These are phyloP conservation scores for Senna tora DNA, from an alignment of 306 rosid genomes.

Conservation along the genomic window DNA sequence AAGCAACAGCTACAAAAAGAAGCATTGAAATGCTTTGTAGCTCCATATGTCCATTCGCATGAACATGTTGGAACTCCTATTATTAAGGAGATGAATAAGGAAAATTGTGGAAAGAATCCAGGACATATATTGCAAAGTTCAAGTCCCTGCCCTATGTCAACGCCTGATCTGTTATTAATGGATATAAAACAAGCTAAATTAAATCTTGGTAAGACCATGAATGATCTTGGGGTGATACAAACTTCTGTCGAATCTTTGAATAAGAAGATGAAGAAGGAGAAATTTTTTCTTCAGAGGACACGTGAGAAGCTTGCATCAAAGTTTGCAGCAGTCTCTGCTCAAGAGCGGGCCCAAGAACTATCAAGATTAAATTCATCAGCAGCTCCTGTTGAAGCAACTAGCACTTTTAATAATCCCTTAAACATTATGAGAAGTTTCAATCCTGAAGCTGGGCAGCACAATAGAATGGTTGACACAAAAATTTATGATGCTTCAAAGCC, in stretches of 20 bases:
- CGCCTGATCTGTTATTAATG: slow-evolving; percentile 66
- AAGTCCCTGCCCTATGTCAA: slow-evolving; percentile 43
- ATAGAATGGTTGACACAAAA: slow-evolving; percentile 44
- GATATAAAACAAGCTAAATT: slow-evolving; percentile 82
- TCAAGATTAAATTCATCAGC: slow-evolving; percentile 37
- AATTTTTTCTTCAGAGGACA: slow-evolving; percentile 65
- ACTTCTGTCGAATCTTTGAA: slow-evolving; percentile 75
- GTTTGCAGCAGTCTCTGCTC: slow-evolving; percentile 67
- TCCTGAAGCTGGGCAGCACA: slow-evolving; percentile 35
- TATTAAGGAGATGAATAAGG: slow-evolving; percentile 52
- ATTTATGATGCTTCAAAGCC: slow-evolving; percentile 44
- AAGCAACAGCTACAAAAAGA: slow-evolving; percentile 81
- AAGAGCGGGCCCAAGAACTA: slow-evolving; percentile 49
- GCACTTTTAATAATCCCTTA: slow-evolving; percentile 34
- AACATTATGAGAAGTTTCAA: slow-evolving; percentile 34
- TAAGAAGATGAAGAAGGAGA: slow-evolving; percentile 84
- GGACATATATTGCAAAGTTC: slow-evolving; percentile 50
- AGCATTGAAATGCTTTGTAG: slow-evolving; percentile 59
- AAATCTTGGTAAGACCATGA: slow-evolving; percentile 81
- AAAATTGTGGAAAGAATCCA: slow-evolving; percentile 41
- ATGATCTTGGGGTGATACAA: slow-evolving; percentile 80
- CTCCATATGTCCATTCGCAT: slow-evolving; percentile 38
- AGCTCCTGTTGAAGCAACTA: slow-evolving; percentile 33
- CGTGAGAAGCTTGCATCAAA: slow-evolving; percentile 64
- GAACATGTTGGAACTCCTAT: slow-evolving; percentile 50